phyloP scores from a whole-genome alignment of 2,329 filamentous ascomycete species.

The Sclerotinia trifoliorum region DNA sequence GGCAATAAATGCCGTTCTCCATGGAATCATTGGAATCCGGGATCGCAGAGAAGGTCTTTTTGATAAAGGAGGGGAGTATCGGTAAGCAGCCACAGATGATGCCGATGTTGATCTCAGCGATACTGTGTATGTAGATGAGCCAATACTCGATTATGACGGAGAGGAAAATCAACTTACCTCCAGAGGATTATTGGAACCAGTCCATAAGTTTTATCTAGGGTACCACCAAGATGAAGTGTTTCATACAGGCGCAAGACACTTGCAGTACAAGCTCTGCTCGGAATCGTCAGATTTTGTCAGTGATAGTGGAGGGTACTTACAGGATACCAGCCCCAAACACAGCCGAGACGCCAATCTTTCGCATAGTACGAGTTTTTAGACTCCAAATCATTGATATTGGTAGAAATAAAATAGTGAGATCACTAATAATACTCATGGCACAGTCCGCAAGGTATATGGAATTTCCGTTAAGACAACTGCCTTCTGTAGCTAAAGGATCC shows the following conservation, averaged over 20 bases:
- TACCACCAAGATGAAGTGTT: not conserved
- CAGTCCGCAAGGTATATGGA: slow-evolving; percentile 9
- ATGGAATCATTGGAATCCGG: not conserved
- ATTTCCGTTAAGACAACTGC: slow-evolving; percentile 4
- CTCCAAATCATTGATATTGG: slow-evolving; percentile 7
- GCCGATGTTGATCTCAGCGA: not conserved
- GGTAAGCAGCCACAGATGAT: slow-evolving; percentile 8
- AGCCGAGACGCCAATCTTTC: slow-evolving; percentile 3
- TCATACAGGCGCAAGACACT: not conserved
- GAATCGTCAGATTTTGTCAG: not conserved
- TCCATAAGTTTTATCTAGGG: not conserved
- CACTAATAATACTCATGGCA: slow-evolving; percentile 4
- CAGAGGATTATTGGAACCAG: not conserved
- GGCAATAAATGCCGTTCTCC: not conserved
- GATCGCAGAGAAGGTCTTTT: not conserved
- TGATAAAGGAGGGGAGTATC: not conserved
- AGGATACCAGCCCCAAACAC: slow-evolving; percentile 8
- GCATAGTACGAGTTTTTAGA: not conserved
- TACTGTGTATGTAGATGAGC: not conserved
- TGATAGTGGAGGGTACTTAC: not conserved
- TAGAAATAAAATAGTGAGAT: slow-evolving; percentile 8
- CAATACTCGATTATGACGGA: not conserved
- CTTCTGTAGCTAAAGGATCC: slow-evolving; percentile 1
- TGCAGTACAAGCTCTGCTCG: slow-evolving; percentile 1
- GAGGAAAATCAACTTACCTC: not conserved